Evolutionary conservation across 306 rosid species (phyloP), one percentile per base, ranked within the genome.

Genomic region (Mimosa bimucronata): DNA sequence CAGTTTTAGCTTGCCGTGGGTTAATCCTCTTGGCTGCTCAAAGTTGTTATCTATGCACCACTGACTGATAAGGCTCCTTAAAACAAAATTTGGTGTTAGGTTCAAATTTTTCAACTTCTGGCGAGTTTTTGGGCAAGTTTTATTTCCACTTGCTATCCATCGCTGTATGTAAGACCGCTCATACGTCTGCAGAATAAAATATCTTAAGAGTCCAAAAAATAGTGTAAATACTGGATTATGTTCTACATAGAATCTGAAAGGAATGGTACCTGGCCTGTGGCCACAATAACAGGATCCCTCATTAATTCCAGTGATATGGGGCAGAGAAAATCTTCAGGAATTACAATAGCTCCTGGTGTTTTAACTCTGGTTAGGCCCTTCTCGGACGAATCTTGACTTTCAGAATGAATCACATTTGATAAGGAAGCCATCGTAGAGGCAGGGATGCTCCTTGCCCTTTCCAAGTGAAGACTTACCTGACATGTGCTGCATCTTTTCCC

Each of bases 211-310:
- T 61, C 40, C 67, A 42, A 62, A 28, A 72, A 46, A 2, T 1
- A 26, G 38, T 18, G 26, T 37, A 1, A 25, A 52, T 37, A 46
- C 50, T 26, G 55, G 70, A 69, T 30, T 28, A 23, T 57, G 18
- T 64, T 53, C 28, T 42, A 30, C 6, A 29, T 28, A 41, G 29
- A 14, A 52, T 74, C 55, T 65, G 16, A 74, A 57, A 70, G 71
- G 72, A 79, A 74, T 29, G 66, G 58, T 83, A 91, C 99, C 99
- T 95, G 99, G 58, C 99, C 99, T 0, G 99, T 95, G 83, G 99
- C 87, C 73, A 95, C 98, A 82, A 93, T 95, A 79, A 95, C 99
- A 67, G 99, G 99, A 87, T 95, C 98, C 79, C 92, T 89, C 99
- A 95, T 91, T 66, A 93, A 82, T 86, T 95, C 99, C 86, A 95